A percentile compares a stretch with the other conserved stretches of the same genome.
These are phyloP conservation scores for Apiotrichum akiyoshidainum DNA, from an alignment of 1,284 basidiomycete genomes.

Conservation along the genomic window DNA sequence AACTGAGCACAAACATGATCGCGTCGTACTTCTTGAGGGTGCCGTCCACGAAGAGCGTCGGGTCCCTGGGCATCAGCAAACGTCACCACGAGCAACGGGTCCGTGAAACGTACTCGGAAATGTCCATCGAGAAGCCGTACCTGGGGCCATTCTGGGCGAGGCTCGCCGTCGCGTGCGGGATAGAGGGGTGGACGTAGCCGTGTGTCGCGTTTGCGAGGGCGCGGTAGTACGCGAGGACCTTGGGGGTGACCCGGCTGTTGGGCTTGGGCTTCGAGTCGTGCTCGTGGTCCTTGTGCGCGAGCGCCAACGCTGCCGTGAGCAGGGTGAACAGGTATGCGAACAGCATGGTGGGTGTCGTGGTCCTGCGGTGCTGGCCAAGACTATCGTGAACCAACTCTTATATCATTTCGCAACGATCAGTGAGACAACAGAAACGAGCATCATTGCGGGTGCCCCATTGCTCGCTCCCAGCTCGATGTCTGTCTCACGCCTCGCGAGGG, in stretches of 20 bases:
- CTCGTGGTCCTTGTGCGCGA: too few species aligned
- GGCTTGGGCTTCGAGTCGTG: too few species aligned
- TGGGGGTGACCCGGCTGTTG: conserved; percentile 15
- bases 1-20: conserved; percentile 67
- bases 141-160: conserved; percentile 45
- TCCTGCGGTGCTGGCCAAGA: too few species aligned
- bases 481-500: too few species aligned
- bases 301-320: too few species aligned
- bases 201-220: conserved; percentile 25
- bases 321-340: too few species aligned
- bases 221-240: conserved; percentile 36
- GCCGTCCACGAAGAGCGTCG: conserved; percentile 59
- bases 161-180: conserved; percentile 64
- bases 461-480: too few species aligned
- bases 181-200: conserved; percentile 68
- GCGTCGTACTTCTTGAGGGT: conserved; percentile 62
- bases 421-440: too few species aligned
- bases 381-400: too few species aligned
- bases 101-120: conserved; percentile 56
- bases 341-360: too few species aligned
- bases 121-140: conserved; percentile 60
- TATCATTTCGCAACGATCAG: too few species aligned
- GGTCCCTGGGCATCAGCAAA: conserved; percentile 48
- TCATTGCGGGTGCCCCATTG: too few species aligned
- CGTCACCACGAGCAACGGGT: background rate